Conservation (phyloP, 768 basidiomycete genomes). For the Suillus sp. region DNA sequence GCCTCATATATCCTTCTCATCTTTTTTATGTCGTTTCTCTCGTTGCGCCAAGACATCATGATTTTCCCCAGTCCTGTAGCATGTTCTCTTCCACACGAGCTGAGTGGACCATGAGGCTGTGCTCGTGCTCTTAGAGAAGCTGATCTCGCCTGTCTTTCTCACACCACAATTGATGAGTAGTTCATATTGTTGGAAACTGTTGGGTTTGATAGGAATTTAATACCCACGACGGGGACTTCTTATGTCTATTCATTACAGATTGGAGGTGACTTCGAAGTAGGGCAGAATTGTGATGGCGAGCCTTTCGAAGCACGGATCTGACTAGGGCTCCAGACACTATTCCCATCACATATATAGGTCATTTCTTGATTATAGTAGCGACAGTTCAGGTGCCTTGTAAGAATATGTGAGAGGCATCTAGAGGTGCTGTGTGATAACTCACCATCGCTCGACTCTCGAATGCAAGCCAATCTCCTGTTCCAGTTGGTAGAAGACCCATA, state of each 20-base stretch:
- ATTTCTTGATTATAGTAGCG: slow-evolving; percentile 33
- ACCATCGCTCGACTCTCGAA: slow-evolving; percentile 83
- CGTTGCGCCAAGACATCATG: slow-evolving; percentile 25
- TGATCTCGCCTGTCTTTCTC: slow-evolving; percentile 2
- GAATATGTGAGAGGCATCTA: slow-evolving; percentile 3
- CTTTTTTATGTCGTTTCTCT: slow-evolving; percentile 24
- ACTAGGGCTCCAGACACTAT: not conserved
- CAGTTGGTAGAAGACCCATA: slow-evolving; percentile 89
- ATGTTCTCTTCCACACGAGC: slow-evolving; percentile 24
- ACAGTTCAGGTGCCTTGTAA: slow-evolving; percentile 46
- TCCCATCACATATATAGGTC: not conserved
- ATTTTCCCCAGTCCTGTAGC: slow-evolving; percentile 23
- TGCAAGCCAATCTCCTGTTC: slow-evolving; percentile 93
- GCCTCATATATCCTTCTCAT: slow-evolving; percentile 40
- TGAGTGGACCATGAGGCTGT: slow-evolving; percentile 29
- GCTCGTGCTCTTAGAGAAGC: slow-evolving; percentile 20
- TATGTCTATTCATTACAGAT: slow-evolving; percentile 11
- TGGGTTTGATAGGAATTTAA: slow-evolving; percentile 39
- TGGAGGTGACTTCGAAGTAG: slow-evolving; percentile 4
- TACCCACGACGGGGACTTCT: slow-evolving; percentile 33
- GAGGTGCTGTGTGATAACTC: slow-evolving; percentile 10
- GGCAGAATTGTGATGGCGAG: slow-evolving; percentile 2
- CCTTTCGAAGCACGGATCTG: not conserved
- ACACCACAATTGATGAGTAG: slow-evolving; percentile 30
- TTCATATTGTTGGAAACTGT: slow-evolving; percentile 32